Evolutionary conservation across 2,329 filamentous ascomycete genomes (phyloP).

Genomic region (Ophiostoma triangulosporum): DNA sequence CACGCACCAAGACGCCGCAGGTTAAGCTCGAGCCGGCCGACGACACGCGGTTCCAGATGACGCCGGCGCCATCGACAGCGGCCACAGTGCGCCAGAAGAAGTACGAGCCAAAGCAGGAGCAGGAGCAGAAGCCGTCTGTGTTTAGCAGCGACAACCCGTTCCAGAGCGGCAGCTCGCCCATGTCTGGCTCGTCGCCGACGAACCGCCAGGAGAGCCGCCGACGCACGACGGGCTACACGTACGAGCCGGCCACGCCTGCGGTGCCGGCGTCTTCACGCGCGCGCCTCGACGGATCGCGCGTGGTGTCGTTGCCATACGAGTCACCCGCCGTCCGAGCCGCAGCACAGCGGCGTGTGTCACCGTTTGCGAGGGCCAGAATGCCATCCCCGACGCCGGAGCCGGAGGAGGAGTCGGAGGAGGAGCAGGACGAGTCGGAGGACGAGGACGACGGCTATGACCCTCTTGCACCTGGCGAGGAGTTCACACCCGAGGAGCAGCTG

Average conservation of each 20-base stretch:
- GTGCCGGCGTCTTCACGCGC: neutral
- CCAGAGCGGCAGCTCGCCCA: conserved; percentile 67
- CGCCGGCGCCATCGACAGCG: conserved; percentile 19
- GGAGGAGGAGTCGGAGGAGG: conserved; percentile 1
- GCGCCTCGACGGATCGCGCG: neutral
- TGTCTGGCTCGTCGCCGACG: conserved; percentile 20
- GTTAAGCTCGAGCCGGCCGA: conserved; percentile 42
- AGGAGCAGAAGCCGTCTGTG: conserved; percentile 40
- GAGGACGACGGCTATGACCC: conserved; percentile 13
- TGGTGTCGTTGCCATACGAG: conserved; percentile 7
- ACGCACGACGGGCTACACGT: conserved; percentile 3
- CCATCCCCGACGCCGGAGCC: conserved; percentile 1
- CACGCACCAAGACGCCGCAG: conserved; percentile 38
- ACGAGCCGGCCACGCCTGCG: neutral
- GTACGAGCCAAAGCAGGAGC: neutral
- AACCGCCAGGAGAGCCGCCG: conserved; percentile 2
- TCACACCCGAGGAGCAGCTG: conserved; percentile 79
- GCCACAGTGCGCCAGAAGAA: conserved; percentile 36
- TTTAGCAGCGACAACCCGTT: conserved; percentile 91
- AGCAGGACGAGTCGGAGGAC: neutral
- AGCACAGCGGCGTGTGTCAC: conserved; percentile 1
- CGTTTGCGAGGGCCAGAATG: conserved; percentile 1
- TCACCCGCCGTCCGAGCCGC: neutral
- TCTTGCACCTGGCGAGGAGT: conserved; percentile 73
- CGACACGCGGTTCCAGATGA: conserved; percentile 22